phyloP scores from a whole-genome alignment of 2,329 filamentous ascomycete species.

The Didymella pinodella region DNA sequence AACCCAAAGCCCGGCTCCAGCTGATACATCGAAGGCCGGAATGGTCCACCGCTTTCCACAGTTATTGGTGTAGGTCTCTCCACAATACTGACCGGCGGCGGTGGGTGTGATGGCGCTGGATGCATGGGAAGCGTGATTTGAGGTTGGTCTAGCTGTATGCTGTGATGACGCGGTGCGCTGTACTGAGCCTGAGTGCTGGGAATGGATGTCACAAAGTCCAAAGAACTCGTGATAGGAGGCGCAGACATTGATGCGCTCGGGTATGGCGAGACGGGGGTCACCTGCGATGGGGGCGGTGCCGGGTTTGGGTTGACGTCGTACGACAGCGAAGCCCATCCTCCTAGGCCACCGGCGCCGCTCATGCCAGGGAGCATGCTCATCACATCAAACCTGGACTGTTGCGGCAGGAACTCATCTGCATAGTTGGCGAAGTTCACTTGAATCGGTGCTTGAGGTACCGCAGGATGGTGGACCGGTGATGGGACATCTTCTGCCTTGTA shows the following conservation, averaged over 20 bases:
- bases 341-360: constrained; percentile 48
- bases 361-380: constrained; percentile 57
- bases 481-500: constrained; percentile 71
- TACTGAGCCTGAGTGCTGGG: constrained; percentile 40
- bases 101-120: constrained; percentile 33
- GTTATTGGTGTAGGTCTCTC: constrained; percentile 40
- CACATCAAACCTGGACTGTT: constrained; percentile 44
- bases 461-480: constrained; percentile 37
- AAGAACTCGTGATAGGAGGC: constrained; percentile 39
- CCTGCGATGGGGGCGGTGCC: constrained; percentile 39
- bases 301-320: constrained; percentile 48
- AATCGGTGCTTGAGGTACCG: constrained; percentile 40
- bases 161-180: constrained; percentile 37
- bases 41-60: constrained; percentile 51
- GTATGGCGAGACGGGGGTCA: constrained; percentile 45
- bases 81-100: constrained; percentile 43
- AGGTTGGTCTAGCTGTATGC: constrained; percentile 45
- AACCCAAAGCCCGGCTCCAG: constrained; percentile 54
- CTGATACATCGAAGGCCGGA: constrained; percentile 57
- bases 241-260: constrained; percentile 40
- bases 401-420: constrained; percentile 53
- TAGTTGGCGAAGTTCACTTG: constrained; percentile 50
- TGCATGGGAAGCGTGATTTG: constrained; percentile 46
- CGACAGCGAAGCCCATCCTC: constrained; percentile 46
- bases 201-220: constrained; percentile 46